A percentile compares a stretch with the other conserved stretches of the same genome.
Conservation (phyloP, 208 protist genomes). For the Trypanosoma boissoni region DNA sequence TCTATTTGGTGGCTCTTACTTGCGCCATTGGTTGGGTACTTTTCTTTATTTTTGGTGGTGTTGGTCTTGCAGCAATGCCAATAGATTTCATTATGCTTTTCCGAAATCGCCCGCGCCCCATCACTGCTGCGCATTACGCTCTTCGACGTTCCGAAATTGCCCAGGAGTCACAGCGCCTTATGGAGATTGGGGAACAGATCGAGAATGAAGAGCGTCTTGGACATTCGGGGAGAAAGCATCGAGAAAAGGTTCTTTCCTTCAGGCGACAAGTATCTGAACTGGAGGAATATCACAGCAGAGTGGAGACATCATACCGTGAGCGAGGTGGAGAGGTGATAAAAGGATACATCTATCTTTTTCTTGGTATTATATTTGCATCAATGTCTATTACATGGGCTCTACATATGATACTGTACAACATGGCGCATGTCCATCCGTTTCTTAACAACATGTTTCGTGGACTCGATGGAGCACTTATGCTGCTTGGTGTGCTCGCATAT, state of each 20-base stretch:
- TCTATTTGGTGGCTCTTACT: slow-evolving; percentile 66
- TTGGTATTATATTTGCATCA: slow-evolving; percentile 39
- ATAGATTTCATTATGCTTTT: slow-evolving; percentile 78
- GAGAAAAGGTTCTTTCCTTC: slow-evolving; percentile 60
- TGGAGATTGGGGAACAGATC: slow-evolving; percentile 56
- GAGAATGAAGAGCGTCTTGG: slow-evolving; percentile 34
- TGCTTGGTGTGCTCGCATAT: slow-evolving; percentile 87
- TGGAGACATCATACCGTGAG: slow-evolving; percentile 75
- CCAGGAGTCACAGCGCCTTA: slow-evolving; percentile 56
- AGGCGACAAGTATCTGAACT: slow-evolving; percentile 72
- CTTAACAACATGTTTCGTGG: slow-evolving; percentile 69
- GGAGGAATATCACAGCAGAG: slow-evolving; percentile 58
- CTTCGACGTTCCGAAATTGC: slow-evolving; percentile 55
- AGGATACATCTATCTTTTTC: slow-evolving; percentile 34
- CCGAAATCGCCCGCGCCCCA: slow-evolving; percentile 59
- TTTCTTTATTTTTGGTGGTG: slow-evolving; percentile 90
- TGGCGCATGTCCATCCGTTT: slow-evolving; percentile 59
- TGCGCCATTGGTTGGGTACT: slow-evolving; percentile 79
- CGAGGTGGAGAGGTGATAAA: slow-evolving; percentile 55
- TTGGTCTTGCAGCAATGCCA: slow-evolving; percentile 90
- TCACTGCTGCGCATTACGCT: slow-evolving; percentile 78
- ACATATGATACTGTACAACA: slow-evolving; percentile 84
- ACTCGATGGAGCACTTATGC: slow-evolving; percentile 69
- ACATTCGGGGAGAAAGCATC: slow-evolving; percentile 32
- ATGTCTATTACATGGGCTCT: slow-evolving; percentile 81